Conservation (phyloP, 75 land plant genomes). For the Chamaecyparis obtusa region DNA sequence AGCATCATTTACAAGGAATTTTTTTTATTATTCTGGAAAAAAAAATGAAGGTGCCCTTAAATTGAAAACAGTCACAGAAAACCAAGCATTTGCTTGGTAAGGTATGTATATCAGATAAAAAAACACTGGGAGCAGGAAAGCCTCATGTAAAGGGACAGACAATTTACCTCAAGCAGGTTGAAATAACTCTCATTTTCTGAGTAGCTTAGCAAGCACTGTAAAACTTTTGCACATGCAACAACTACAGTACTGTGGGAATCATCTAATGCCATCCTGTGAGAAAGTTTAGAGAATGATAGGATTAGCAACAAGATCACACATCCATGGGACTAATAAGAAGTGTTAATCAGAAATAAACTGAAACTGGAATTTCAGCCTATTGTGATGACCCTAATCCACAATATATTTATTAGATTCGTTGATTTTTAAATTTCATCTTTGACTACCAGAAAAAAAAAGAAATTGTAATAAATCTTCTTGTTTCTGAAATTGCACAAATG, state of each 20-base stretch:
- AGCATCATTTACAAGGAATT: background rate
- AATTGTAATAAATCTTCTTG: background rate
- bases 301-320: background rate
- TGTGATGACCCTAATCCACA: background rate
- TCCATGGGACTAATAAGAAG: background rate
- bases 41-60: background rate
- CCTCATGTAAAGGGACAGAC: background rate
- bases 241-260: constrained; percentile 86
- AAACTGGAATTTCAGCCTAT: background rate
- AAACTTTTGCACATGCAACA: constrained; percentile 73
- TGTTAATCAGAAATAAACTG: background rate
- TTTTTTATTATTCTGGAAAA: background rate
- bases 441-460: background rate
- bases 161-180: constrained; percentile 59
- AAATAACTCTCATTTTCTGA: constrained; percentile 64
- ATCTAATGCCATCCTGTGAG: constrained; percentile 83
- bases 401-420: background rate
- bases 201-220: constrained; percentile 68
- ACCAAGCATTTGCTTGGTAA: background rate
- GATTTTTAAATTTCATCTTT: background rate
- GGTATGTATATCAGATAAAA: background rate
- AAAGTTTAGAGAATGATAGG: background rate
- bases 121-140: background rate
- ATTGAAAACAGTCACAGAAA: background rate
- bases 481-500: background rate